A percentile compares a stretch with the other conserved stretches of the same genome.
Evolutionary conservation across 2,329 filamentous ascomycete genomes (phyloP).

Genomic region (Scedosporium boydii): DNA sequence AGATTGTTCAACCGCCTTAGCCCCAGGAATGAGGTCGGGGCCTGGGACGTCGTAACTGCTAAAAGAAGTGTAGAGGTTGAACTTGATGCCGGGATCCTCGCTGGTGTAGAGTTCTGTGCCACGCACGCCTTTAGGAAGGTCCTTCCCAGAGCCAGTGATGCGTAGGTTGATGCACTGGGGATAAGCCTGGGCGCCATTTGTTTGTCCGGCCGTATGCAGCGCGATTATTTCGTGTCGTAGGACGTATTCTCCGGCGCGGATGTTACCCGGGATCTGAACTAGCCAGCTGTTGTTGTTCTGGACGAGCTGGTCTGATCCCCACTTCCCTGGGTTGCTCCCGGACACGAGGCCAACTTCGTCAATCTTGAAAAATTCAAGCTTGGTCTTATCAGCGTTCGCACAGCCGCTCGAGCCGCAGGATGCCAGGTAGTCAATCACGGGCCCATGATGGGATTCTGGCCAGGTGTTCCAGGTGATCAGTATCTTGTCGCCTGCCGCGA

Average conservation of each 20-base stretch:
- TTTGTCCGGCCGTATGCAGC: conserved; percentile 35
- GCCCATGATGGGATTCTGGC: conserved; percentile 55
- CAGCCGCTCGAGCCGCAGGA: conserved; percentile 43
- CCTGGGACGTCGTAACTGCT: no score
- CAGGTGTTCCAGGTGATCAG: conserved; percentile 54
- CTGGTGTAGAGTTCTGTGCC: no score
- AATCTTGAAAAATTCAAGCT: conserved; percentile 52
- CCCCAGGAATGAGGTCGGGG: no score
- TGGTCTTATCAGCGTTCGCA: conserved; percentile 36
- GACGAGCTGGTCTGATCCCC: conserved; percentile 46
- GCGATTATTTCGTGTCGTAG: conserved; percentile 47
- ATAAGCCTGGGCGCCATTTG: conserved; percentile 36
- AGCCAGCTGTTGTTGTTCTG: conserved; percentile 34
- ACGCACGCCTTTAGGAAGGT: no score
- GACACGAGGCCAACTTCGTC: conserved; percentile 40
- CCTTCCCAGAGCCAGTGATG: no score
- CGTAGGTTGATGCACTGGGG: conserved; percentile 41
- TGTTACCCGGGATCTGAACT: conserved; percentile 33
- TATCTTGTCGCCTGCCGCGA: conserved; percentile 50
- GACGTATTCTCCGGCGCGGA: conserved; percentile 43
- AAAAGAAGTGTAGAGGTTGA: no score
- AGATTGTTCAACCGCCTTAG: no score
- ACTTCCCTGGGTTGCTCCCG: conserved; percentile 32
- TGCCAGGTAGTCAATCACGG: conserved; percentile 52
- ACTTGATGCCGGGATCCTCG: no score